These are phyloP conservation scores for Thelonectria discophora DNA, from an alignment of 2,329 filamentous ascomycete species.

Conservation along the genomic window DNA sequence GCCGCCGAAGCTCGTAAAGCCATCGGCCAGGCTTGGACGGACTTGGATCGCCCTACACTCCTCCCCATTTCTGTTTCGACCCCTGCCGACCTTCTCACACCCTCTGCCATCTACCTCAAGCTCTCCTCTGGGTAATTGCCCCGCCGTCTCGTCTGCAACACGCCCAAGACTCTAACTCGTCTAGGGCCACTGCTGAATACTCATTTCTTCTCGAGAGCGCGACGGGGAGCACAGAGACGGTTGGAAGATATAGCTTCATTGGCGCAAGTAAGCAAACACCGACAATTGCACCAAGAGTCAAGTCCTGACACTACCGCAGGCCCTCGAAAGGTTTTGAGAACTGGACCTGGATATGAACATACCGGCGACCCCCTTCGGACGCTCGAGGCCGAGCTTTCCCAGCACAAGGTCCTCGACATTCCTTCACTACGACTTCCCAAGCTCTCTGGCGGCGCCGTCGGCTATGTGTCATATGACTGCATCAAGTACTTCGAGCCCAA, in stretches of 20 bases:
- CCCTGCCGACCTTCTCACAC: conserved; percentile 91
- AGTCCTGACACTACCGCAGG: conserved; percentile 50
- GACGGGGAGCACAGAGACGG: conserved; percentile 79
- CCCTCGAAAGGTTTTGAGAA: conserved; percentile 81
- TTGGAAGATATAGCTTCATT: conserved; percentile 95
- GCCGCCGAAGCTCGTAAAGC: conserved; percentile 42
- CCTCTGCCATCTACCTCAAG: conserved; percentile 94
- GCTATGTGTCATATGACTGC: conserved; percentile 97
- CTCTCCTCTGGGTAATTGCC: conserved; percentile 54
- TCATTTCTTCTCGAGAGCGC: conserved; percentile 98
- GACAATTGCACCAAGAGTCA: not conserved
- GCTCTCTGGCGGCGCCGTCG: conserved; percentile 90
- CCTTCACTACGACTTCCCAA: conserved; percentile 85
- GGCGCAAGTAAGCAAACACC: conserved; percentile 62
- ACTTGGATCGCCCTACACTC: conserved; percentile 65
- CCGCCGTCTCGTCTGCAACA: conserved; percentile 1
- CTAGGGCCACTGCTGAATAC: conserved; percentile 66
- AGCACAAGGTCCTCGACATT: conserved; percentile 82
- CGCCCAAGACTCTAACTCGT: conserved; percentile 29
- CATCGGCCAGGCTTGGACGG: conserved; percentile 38
- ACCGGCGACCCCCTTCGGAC: conserved; percentile 84
- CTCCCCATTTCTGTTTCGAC: conserved; percentile 86
- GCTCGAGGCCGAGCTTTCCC: conserved; percentile 81
- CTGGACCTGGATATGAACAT: conserved; percentile 86
- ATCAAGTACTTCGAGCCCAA: conserved; percentile 98